phyloP scores from a whole-genome alignment of 179 eudicot genomes.

The Silene coronaria region DNA sequence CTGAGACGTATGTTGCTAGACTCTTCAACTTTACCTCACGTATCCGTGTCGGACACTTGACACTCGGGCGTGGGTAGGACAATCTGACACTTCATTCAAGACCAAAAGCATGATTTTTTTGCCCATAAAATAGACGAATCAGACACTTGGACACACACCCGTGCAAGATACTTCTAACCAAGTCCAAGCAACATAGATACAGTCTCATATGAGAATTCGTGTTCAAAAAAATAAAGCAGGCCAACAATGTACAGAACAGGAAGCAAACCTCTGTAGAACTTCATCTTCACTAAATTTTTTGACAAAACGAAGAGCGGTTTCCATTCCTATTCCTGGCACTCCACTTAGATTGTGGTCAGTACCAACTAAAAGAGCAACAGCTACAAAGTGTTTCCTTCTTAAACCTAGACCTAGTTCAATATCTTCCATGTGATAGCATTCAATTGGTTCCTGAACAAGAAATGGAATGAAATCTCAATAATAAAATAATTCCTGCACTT shows the following conservation, averaged over 20 bases:
- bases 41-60: no score
- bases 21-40: no score
- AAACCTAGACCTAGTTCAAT: constrained; percentile 74
- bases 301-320: constrained; percentile 82
- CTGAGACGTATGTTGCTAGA: no score
- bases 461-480: constrained; percentile 9
- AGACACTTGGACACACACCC: no score
- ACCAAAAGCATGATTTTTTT: no score
- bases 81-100: no score
- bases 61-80: no score
- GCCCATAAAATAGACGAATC: no score
- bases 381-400: constrained; percentile 78
- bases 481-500: neutral
- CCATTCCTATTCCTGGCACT: constrained; percentile 76
- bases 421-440: constrained; percentile 75
- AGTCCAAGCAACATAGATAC: no score
- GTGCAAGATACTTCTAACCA: no score
- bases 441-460: constrained; percentile 73
- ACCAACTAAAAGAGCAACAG: constrained; percentile 85
- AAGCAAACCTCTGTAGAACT: constrained; percentile 60
- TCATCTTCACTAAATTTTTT: constrained; percentile 67
- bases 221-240: constrained; percentile 7
- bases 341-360: constrained; percentile 77
- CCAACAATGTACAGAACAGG: constrained; percentile 13
- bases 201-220: neutral